Evolutionary conservation across 2,329 filamentous ascomycete genomes (phyloP).

Genomic region (Ophiocordyceps robertsii): DNA sequence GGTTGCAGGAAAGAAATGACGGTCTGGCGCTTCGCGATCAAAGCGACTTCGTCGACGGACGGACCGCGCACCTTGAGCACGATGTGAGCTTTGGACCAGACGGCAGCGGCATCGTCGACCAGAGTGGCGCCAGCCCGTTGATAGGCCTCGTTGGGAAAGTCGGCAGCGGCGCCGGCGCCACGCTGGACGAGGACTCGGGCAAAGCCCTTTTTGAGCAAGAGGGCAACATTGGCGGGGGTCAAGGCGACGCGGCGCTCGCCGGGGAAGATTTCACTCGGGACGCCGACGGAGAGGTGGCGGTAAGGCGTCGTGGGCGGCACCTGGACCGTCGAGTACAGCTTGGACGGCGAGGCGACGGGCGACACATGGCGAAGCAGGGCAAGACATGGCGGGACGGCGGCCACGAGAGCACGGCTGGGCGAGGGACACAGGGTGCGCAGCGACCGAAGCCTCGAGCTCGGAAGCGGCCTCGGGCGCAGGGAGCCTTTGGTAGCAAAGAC

Average conservation of each 20-base stretch:
- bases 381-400: conserved; percentile 13
- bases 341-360: conserved; percentile 13
- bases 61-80: conserved; percentile 75
- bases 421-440: conserved; percentile 18
- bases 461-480: conserved; percentile 8
- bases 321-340: conserved; percentile 24
- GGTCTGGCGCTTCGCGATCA: conserved; percentile 55
- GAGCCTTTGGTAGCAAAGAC: not conserved
- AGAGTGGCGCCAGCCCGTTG: conserved; percentile 65
- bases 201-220: conserved; percentile 79
- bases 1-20: conserved; percentile 78
- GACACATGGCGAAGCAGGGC: conserved; percentile 27
- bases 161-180: conserved; percentile 64
- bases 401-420: conserved; percentile 13
- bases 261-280: conserved; percentile 66
- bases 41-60: conserved; percentile 53
- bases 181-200: conserved; percentile 63
- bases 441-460: conserved; percentile 21
- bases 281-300: conserved; percentile 58
- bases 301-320: conserved; percentile 46
- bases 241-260: conserved; percentile 74
- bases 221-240: conserved; percentile 68
- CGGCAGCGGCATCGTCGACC: conserved; percentile 49
- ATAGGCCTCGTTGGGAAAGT: conserved; percentile 68
- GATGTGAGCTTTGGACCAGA: conserved; percentile 67